phyloP scores from a whole-genome alignment of 1,139 yeast genomes.

The Nadsonia starkeyi-henricii region DNA sequence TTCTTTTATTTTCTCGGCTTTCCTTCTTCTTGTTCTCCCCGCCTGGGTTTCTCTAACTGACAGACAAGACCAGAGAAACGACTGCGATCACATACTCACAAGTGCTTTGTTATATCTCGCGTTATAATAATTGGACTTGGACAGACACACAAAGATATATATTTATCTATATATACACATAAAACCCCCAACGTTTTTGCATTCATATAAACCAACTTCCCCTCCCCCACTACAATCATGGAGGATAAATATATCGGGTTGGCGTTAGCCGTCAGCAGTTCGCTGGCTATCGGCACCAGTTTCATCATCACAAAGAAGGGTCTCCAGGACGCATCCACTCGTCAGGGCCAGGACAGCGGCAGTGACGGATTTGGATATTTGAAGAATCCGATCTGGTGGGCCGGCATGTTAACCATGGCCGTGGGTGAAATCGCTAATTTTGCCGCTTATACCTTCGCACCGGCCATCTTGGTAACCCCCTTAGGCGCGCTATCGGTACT shows the following conservation, averaged over 20 bases:
- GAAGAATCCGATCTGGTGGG: slow-evolving; percentile 88
- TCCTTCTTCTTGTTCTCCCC: no score
- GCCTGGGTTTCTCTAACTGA: no score
- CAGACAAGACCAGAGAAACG: no score
- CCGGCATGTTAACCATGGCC: slow-evolving; percentile 86
- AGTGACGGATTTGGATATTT: slow-evolving; percentile 66
- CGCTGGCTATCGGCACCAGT: slow-evolving; percentile 81
- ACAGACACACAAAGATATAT: no score
- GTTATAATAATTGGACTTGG: no score
- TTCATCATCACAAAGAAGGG: slow-evolving; percentile 86
- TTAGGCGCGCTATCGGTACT: slow-evolving; percentile 83
- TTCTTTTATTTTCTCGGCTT: no score
- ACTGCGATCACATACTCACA: no score
- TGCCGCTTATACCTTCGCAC: slow-evolving; percentile 93
- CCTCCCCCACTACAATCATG: no score
- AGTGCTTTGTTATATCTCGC: no score
- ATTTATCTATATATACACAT: no score
- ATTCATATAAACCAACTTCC: no score
- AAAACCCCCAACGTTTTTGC: no score
- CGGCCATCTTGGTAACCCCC: slow-evolving; percentile 85
- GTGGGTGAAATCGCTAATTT: slow-evolving; percentile 84
- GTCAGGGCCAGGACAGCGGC: slow-evolving; percentile 41
- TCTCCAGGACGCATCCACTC: slow-evolving; percentile 53
- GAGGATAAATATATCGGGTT: slow-evolving; percentile 85
- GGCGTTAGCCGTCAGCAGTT: slow-evolving; percentile 76